Evolutionary conservation across 2,329 filamentous ascomycete species (phyloP).

Genomic region (Rhinocladiella similis): DNA sequence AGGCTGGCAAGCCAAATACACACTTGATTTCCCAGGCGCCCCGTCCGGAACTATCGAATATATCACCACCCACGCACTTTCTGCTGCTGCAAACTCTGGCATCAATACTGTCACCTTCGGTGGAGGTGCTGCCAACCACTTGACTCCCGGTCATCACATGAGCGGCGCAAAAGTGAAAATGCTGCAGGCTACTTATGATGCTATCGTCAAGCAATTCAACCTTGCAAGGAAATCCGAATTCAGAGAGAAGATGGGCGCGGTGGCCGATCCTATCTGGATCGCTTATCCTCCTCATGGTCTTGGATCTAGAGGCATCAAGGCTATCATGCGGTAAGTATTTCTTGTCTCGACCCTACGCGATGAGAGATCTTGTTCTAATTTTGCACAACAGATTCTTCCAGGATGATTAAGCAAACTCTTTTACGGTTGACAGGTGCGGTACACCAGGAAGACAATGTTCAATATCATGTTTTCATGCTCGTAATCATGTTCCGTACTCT

Average conservation of each 20-base stretch:
- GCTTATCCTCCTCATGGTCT: constrained; percentile 86
- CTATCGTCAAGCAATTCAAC: constrained; percentile 77
- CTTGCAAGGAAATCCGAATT: constrained; percentile 85
- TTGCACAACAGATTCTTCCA: constrained; percentile 23
- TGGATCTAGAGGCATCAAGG: constrained; percentile 76
- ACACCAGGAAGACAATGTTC: background rate
- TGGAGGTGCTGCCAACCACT: constrained; percentile 71
- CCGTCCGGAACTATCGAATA: constrained; percentile 87
- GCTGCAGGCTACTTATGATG: constrained; percentile 77
- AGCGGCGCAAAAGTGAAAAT: constrained; percentile 78
- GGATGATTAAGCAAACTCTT: constrained; percentile 9
- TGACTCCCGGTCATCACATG: constrained; percentile 79
- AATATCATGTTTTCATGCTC: no score
- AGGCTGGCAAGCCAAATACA: constrained; percentile 94
- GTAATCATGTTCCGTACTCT: no score
- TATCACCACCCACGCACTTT: constrained; percentile 72
- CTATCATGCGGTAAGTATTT: constrained; percentile 51
- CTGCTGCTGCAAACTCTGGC: constrained; percentile 58
- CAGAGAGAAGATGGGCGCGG: constrained; percentile 82
- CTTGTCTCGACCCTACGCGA: background rate
- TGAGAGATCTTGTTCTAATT: background rate
- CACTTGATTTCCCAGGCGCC: constrained; percentile 85
- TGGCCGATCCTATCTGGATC: constrained; percentile 83
- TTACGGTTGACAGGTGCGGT: background rate
- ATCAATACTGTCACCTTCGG: constrained; percentile 78